A percentile compares a stretch with the other conserved stretches of the same genome.
phyloP scores from a whole-genome alignment of 352 stramenopile species.

The Globisporangium radiosum region DNA sequence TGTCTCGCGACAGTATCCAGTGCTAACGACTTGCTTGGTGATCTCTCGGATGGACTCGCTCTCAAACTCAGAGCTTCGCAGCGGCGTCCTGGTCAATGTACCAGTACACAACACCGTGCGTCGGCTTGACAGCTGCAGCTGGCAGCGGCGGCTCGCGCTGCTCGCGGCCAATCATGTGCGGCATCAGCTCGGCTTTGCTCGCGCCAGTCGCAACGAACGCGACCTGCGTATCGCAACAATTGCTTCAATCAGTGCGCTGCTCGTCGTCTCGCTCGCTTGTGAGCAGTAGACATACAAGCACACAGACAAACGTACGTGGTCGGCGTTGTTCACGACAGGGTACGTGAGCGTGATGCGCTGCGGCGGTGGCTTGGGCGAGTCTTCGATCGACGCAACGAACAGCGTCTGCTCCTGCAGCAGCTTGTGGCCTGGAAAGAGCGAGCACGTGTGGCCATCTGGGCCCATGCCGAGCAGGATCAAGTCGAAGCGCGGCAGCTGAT shows the following conservation, averaged over 20 bases:
- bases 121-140: slow-evolving; percentile 64
- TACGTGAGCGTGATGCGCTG: slow-evolving; percentile 97
- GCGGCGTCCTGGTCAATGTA: slow-evolving; percentile 80
- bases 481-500: slow-evolving; percentile 88
- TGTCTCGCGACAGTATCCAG: too few species aligned
- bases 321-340: slow-evolving; percentile 91
- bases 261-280: too few species aligned
- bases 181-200: slow-evolving; percentile 86
- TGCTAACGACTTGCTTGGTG: too few species aligned
- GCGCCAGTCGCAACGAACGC: slow-evolving; percentile 88
- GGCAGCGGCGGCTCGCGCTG: slow-evolving; percentile 54
- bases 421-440: slow-evolving; percentile 93
- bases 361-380: slow-evolving; percentile 97
- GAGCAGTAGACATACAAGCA: neutral
- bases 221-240: slow-evolving; percentile 33
- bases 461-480: slow-evolving; percentile 96
- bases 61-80: slow-evolving; percentile 33
- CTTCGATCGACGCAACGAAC: slow-evolving; percentile 92
- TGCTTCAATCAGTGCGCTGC: too few species aligned
- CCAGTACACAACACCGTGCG: slow-evolving; percentile 71
- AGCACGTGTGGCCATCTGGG: slow-evolving; percentile 98
- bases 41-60: too few species aligned
- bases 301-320: slow-evolving; percentile 38
- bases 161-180: slow-evolving; percentile 68
- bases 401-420: slow-evolving; percentile 83